These are phyloP conservation scores for Hypoxylon sp. DNA, from an alignment of 2,329 filamentous ascomycete genomes.

Conservation along the genomic window DNA sequence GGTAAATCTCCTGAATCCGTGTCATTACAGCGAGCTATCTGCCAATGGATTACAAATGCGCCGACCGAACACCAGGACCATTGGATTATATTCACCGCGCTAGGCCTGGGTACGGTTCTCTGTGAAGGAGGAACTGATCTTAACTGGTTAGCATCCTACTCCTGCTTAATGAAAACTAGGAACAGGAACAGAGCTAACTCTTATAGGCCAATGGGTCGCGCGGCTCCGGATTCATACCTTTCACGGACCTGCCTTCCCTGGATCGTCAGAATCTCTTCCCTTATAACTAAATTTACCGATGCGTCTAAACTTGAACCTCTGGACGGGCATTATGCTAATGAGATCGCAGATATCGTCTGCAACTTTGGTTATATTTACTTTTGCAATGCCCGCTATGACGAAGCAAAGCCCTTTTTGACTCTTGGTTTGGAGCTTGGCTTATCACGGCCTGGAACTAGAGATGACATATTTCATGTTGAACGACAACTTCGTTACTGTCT, in stretches of 20 bases:
- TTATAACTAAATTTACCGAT: neutral
- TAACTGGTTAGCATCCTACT: neutral
- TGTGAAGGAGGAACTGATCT: neutral
- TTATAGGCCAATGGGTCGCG: constrained; percentile 1
- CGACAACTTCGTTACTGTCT: constrained; percentile 3
- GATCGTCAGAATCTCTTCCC: constrained; percentile 1
- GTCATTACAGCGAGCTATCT: constrained; percentile 1
- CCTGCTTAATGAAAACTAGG: too few species aligned
- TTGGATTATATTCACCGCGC: neutral
- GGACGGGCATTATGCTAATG: neutral
- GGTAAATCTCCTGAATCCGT: neutral
- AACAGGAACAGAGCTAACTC: neutral
- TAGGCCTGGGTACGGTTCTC: neutral
- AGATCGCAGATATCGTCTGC: neutral
- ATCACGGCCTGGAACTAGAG: neutral
- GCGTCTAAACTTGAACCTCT: neutral
- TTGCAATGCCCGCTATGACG: neutral
- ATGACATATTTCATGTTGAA: neutral
- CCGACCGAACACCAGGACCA: neutral
- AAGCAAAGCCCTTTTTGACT: neutral
- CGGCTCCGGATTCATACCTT: neutral
- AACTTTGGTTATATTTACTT: constrained; percentile 4
- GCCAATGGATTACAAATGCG: neutral
- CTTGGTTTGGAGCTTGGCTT: neutral
- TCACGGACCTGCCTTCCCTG: constrained; percentile 1